Conservation (phyloP, 495 filamentous ascomycete species). For the Tricharina praecox region DNA sequence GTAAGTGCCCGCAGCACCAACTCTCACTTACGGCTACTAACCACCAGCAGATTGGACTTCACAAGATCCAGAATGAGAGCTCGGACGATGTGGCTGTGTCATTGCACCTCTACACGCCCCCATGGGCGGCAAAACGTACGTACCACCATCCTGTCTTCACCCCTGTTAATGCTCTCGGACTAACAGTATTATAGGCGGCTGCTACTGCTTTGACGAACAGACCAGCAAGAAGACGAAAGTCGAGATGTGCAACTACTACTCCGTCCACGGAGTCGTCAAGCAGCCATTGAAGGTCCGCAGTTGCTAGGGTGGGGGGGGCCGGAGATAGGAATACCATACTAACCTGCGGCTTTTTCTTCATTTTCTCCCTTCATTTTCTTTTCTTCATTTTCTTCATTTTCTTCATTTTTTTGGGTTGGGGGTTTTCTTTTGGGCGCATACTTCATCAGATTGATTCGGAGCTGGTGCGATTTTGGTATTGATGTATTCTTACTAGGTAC, state of each 20-base stretch:
- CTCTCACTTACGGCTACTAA: background rate
- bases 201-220: constrained; percentile 41
- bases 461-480: too few species aligned
- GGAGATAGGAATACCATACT: too few species aligned
- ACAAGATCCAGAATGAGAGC: constrained; percentile 61
- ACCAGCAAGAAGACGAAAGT: constrained; percentile 60
- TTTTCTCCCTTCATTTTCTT: too few species aligned
- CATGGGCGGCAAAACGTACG: constrained; percentile 44
- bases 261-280: constrained; percentile 34
- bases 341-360: too few species aligned
- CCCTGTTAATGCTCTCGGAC: background rate
- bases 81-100: constrained; percentile 60
- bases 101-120: constrained; percentile 79
- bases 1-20: too few species aligned
- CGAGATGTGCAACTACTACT: constrained; percentile 46
- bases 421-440: too few species aligned
- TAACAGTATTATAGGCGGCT: constrained; percentile 31
- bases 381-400: too few species aligned
- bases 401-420: too few species aligned
- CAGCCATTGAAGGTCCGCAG: background rate
- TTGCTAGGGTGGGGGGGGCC: background rate
- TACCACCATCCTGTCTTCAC: constrained; percentile 4
- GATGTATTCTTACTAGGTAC: too few species aligned
- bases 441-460: too few species aligned
- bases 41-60: constrained; percentile 49